Evolutionary conservation across 305 asterid genomes (phyloP).

Genomic region (Rubia occidens): DNA sequence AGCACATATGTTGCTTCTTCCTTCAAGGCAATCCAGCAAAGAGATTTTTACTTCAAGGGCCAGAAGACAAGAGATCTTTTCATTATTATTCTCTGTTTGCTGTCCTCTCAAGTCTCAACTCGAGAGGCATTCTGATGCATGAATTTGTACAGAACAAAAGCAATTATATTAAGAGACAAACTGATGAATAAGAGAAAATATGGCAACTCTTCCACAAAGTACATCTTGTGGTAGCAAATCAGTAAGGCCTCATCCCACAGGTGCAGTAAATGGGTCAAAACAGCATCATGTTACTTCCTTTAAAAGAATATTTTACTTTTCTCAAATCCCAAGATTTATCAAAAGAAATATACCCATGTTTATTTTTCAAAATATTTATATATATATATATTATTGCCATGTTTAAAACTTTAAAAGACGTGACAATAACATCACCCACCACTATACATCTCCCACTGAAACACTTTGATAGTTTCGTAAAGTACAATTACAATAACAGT

Average conservation of each 20-base stretch:
- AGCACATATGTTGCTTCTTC: background rate
- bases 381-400: background rate
- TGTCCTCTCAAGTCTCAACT: background rate
- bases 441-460: background rate
- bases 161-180: background rate
- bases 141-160: constrained; percentile 7
- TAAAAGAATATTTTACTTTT: background rate
- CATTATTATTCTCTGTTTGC: background rate
- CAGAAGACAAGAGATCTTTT: background rate
- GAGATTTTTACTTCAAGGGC: background rate
- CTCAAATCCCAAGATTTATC: background rate
- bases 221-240: background rate
- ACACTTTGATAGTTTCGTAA: background rate
- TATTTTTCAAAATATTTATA: too few species aligned
- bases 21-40: background rate
- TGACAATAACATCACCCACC: background rate
- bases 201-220: background rate
- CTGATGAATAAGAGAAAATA: background rate
- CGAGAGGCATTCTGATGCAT: background rate
- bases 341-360: background rate
- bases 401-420: background rate
- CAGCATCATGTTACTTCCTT: background rate
- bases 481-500: too few species aligned
- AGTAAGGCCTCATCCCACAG: background rate
- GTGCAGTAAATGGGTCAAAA: background rate